Evolutionary conservation across 129 eudicot species (phyloP).

Genomic region (Saposhnikovia divaricata): DNA sequence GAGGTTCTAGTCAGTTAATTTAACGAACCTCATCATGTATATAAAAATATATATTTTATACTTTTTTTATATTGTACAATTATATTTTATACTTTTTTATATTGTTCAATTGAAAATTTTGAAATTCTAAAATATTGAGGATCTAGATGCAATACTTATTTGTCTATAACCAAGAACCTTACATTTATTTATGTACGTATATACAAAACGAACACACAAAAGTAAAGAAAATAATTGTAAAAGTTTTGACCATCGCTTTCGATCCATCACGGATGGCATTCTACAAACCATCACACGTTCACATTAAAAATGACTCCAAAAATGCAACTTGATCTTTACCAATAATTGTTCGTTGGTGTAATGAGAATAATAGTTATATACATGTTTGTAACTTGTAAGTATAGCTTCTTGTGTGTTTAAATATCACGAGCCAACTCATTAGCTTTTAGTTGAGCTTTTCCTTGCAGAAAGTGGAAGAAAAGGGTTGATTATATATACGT

Average conservation of each 20-base stretch:
- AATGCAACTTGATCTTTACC: neutral
- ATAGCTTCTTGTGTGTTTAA: too few relatives aligned
- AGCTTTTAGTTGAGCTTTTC: neutral
- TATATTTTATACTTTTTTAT: too few relatives aligned
- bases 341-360: neutral
- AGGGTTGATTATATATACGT: too few relatives aligned
- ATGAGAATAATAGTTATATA: neutral
- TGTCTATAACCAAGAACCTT: neutral
- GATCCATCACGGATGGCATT: conserved; percentile 5
- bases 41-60: too few relatives aligned
- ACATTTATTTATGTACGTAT: neutral
- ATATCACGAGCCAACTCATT: neutral
- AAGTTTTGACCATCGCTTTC: conserved; percentile 42
- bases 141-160: too few relatives aligned
- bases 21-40: too few relatives aligned
- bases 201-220: neutral
- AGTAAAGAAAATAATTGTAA: neutral
- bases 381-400: neutral
- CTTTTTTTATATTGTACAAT: too few relatives aligned
- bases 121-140: too few relatives aligned
- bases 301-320: conserved; percentile 17
- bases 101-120: too few relatives aligned
- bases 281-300: conserved; percentile 31
- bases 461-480: too few relatives aligned
- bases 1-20: too few relatives aligned